phyloP scores from a whole-genome alignment of 2,329 filamentous ascomycete genomes.

The Fonsecaea erecta region DNA sequence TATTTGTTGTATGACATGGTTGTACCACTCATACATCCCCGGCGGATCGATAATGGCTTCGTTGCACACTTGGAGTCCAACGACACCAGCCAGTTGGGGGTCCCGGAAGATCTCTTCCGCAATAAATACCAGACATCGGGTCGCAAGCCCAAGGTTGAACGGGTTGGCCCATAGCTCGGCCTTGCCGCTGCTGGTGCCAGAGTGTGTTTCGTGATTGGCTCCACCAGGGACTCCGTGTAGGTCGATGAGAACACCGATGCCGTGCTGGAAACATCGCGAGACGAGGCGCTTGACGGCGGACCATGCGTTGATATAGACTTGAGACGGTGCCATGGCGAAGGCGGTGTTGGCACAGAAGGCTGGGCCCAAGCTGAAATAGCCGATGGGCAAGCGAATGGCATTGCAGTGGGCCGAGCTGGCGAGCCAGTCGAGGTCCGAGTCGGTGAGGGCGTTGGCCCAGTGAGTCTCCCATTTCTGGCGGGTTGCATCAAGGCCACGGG shows the following conservation, averaged over 20 bases:
- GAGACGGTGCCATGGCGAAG: conserved; percentile 53
- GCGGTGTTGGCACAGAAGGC: conserved; percentile 57
- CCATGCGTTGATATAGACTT: conserved; percentile 62
- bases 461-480: conserved; percentile 58
- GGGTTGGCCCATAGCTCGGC: conserved; percentile 58
- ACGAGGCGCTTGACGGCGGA: conserved; percentile 54
- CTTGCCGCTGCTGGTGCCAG: conserved; percentile 58
- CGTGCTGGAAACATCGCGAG: conserved; percentile 50
- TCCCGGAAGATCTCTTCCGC: conserved; percentile 50
- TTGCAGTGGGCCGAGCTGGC: conserved; percentile 59
- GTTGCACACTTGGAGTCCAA: conserved; percentile 64
- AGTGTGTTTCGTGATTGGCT: conserved; percentile 61
- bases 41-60: conserved; percentile 58
- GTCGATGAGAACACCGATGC: conserved; percentile 63
- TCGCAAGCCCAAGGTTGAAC: conserved; percentile 52
- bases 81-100: conserved; percentile 47
- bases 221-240: conserved; percentile 64
- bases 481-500: conserved; percentile 55
- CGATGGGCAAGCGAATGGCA: conserved; percentile 64
- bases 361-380: conserved; percentile 62
- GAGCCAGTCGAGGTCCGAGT: conserved; percentile 60
- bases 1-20: conserved; percentile 54
- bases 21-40: conserved; percentile 63
- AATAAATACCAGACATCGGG: conserved; percentile 57
- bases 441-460: conserved; percentile 57